Base-by-base conservation (phyloP, 2,329 filamentous ascomycete species). In the Claviceps maximensis region DNA sequence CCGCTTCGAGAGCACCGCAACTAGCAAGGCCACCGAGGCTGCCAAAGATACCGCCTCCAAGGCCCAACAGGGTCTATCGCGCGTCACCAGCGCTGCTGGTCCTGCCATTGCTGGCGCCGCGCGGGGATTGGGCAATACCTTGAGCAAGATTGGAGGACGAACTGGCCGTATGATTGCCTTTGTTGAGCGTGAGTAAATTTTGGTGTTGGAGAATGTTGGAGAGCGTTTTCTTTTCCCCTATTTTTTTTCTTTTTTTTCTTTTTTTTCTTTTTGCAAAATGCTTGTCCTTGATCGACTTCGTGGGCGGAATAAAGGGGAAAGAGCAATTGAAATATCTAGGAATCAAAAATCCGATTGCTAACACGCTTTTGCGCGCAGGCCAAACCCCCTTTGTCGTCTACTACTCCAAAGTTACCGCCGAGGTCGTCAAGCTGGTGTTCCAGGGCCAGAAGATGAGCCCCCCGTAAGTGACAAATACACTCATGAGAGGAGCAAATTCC, bases 381-480 rank as follows among this genome's bases (percentile, higher is more conserved):
- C 79, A 93, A 75, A 81, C 90, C 61, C 93, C 93, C 62, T 83
- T 84, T 57, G 84, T 89, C 58, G 68, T 94, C 68, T 96, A 96
- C 82, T 98, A 97, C 78, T 83, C 85, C 65, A 87, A 83, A 70
- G 91, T 97, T 67, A 86, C 79, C 63, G 74, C 90, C 59, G 93
- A 98, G 78, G 78, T 97, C 56, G 80, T 79, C 68, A 95, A 87
- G 79, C 79, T 96, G 61, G 82, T 97, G 61, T 89, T 89, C 76
- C 81, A 82, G 64, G 84, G 83, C 70, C 89, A 91, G 73, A 87
- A 86, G 75, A 96, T 98, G 89, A 76, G 79, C 67, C 89, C 89
- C 73, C 93, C 93, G 93, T 98, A 86, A 83, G 90, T 54, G n/a
- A 23, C n/a, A 5, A 21, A 44, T 6, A 15, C 41, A 23, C 19